A percentile compares a stretch with the other conserved stretches of the same genome.
phyloP scores from a whole-genome alignment of 192 early-diverging fungal genomes.

The Backusella tarrabulga region DNA sequence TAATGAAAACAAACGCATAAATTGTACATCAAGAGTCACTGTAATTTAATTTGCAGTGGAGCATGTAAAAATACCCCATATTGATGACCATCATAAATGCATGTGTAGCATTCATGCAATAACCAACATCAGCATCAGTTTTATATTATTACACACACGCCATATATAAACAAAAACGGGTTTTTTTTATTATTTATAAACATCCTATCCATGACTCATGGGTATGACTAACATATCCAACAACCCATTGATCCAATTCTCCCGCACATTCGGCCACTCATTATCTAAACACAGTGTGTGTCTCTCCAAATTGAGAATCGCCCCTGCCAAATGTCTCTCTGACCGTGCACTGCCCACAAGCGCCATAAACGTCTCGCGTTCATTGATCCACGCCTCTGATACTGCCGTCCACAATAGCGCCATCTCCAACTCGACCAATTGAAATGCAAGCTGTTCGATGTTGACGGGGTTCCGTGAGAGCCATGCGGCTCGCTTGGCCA shows the following conservation, averaged over 20 bases:
- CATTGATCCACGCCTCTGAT: constrained; percentile 33
- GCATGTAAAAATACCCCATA: too few relatives aligned
- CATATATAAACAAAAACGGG: too few relatives aligned
- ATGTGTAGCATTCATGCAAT: too few relatives aligned
- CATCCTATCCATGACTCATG: constrained; percentile 17
- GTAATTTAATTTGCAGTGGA: too few relatives aligned
- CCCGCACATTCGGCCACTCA: constrained; percentile 19
- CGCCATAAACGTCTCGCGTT: constrained; percentile 35
- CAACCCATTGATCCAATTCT: constrained; percentile 30
- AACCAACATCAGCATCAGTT: too few relatives aligned
- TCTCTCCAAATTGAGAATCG: constrained; percentile 33
- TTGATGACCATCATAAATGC: too few relatives aligned
- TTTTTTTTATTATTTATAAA: not conserved
- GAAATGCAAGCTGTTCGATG: constrained; percentile 37
- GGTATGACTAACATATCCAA: constrained; percentile 31
- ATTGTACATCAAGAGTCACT: too few relatives aligned
- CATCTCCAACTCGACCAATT: constrained; percentile 37
- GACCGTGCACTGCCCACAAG: constrained; percentile 31
- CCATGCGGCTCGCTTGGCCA: constrained; percentile 26
- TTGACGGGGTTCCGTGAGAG: constrained; percentile 15
- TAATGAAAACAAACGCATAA: too few relatives aligned
- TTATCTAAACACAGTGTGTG: constrained; percentile 33
- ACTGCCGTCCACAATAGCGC: constrained; percentile 35
- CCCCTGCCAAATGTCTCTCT: constrained; percentile 36
- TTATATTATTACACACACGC: too few relatives aligned